A percentile compares a stretch with the other conserved stretches of the same genome.
Conservation (phyloP, 345 rosid genomes). For the Bruguiera sexangula region DNA sequence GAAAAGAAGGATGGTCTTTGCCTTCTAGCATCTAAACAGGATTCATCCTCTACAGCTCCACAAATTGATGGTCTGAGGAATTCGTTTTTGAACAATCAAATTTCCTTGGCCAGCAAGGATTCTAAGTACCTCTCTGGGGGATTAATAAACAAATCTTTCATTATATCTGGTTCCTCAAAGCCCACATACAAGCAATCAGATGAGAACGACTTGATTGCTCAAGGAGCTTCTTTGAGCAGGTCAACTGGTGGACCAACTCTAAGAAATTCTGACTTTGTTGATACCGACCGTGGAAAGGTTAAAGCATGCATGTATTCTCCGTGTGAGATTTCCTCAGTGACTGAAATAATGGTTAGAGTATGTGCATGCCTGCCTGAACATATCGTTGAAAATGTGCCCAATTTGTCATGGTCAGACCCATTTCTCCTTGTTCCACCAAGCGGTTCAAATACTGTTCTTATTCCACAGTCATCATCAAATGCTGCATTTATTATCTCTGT, state of each 20-base stretch:
- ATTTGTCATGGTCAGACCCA: constrained; percentile 64
- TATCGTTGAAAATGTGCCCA: constrained; percentile 35
- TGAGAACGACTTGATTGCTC: constrained; percentile 24
- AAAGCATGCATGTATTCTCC: constrained; percentile 77
- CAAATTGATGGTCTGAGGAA: constrained; percentile 29
- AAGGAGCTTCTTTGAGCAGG: constrained; percentile 28
- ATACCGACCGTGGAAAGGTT: constrained; percentile 47
- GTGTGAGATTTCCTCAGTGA: constrained; percentile 38
- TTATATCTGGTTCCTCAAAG: constrained; percentile 29
- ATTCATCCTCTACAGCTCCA: constrained; percentile 31
- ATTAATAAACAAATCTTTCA: constrained; percentile 32
- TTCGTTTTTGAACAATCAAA: constrained; percentile 38
- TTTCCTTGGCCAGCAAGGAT: constrained; percentile 31
- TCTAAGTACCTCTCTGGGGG: constrained; percentile 27
- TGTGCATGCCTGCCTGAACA: constrained; percentile 44
- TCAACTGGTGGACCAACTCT: constrained; percentile 32
- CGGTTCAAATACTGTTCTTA: constrained; percentile 74
- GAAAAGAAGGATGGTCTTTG: constrained; percentile 60
- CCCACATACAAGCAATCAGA: constrained; percentile 22
- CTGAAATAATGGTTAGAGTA: constrained; percentile 57
- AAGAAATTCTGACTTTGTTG: constrained; percentile 39
- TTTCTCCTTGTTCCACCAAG: constrained; percentile 78
- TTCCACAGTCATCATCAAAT: constrained; percentile 60
- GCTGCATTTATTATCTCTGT: constrained; percentile 76
- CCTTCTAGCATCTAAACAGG: constrained; percentile 51